These are phyloP conservation scores for Aspergillus uvarum DNA, from an alignment of 2,329 filamentous ascomycete species.

Conservation along the genomic window DNA sequence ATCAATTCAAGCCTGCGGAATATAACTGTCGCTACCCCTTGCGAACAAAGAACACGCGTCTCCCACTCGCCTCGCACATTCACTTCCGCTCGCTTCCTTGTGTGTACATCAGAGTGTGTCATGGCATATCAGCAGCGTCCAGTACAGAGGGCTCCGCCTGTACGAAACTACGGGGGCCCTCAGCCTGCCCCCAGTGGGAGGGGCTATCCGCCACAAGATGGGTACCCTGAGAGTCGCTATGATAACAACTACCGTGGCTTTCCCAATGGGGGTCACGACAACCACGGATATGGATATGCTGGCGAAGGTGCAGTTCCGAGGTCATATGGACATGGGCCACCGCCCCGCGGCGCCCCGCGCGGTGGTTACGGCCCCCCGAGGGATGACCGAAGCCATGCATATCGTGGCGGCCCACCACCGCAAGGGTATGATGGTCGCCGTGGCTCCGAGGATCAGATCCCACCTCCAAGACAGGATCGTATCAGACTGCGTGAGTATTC, in stretches of 20 bases:
- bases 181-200: slow-evolving; percentile 25
- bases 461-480: slow-evolving; percentile 32
- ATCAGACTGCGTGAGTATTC: slow-evolving; percentile 35
- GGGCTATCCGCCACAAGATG: slow-evolving; percentile 22
- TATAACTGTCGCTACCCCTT: not conserved
- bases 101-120: slow-evolving; percentile 1
- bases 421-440: slow-evolving; percentile 27
- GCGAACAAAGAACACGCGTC: not conserved
- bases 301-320: slow-evolving; percentile 26
- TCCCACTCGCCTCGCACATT: not conserved
- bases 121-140: slow-evolving; percentile 42
- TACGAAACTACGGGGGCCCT: slow-evolving; percentile 32
- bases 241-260: slow-evolving; percentile 26
- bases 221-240: slow-evolving; percentile 28
- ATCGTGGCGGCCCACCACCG: slow-evolving; percentile 27
- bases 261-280: slow-evolving; percentile 26
- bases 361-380: slow-evolving; percentile 29
- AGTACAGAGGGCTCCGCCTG: slow-evolving; percentile 34
- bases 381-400: slow-evolving; percentile 25
- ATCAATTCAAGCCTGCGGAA: not conserved
- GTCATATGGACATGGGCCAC: slow-evolving; percentile 28
- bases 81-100: not conserved
- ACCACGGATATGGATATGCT: slow-evolving; percentile 29
- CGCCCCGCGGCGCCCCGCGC: slow-evolving; percentile 30
- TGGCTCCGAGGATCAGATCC: slow-evolving; percentile 29